Evolutionary conservation across 192 early-diverging fungal genomes (phyloP).

Genomic region (Podochytrium sp.): DNA sequence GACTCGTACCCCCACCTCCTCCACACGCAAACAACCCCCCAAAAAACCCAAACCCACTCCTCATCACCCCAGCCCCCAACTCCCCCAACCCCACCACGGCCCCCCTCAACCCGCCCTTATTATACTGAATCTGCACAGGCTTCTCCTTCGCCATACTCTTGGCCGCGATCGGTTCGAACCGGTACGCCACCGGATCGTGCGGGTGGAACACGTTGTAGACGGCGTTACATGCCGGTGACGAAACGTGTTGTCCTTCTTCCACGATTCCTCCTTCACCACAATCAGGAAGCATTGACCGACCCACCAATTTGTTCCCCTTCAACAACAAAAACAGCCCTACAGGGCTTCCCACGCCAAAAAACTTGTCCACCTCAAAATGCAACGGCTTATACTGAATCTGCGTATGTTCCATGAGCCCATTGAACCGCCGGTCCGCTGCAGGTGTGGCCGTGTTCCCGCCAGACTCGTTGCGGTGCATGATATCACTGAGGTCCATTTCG

Average conservation of each 20-base stretch:
- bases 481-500: conserved; percentile 53
- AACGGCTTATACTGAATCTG: conserved; percentile 48
- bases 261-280: conserved; percentile 20
- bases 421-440: conserved; percentile 11
- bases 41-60: conserved; percentile 67
- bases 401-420: conserved; percentile 45
- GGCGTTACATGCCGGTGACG: conserved; percentile 66
- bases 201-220: conserved; percentile 79
- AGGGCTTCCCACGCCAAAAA: conserved; percentile 84
- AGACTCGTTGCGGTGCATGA: conserved; percentile 32
- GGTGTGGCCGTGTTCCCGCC: background rate
- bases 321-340: conserved; percentile 79
- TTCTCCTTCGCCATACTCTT: conserved; percentile 62
- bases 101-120: conserved; percentile 78
- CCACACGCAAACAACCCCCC: conserved; percentile 11
- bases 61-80: conserved; percentile 69
- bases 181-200: conserved; percentile 73
- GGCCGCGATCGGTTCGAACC: conserved; percentile 72
- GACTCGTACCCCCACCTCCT: background rate
- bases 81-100: conserved; percentile 69
- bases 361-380: conserved; percentile 71
- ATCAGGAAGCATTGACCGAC: no score
- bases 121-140: conserved; percentile 76
- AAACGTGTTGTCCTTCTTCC: conserved; percentile 27
- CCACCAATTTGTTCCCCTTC: conserved; percentile 67